These are phyloP conservation scores for Chaetomium sp. DNA, from an alignment of 2,329 filamentous ascomycete genomes.

Conservation along the genomic window DNA sequence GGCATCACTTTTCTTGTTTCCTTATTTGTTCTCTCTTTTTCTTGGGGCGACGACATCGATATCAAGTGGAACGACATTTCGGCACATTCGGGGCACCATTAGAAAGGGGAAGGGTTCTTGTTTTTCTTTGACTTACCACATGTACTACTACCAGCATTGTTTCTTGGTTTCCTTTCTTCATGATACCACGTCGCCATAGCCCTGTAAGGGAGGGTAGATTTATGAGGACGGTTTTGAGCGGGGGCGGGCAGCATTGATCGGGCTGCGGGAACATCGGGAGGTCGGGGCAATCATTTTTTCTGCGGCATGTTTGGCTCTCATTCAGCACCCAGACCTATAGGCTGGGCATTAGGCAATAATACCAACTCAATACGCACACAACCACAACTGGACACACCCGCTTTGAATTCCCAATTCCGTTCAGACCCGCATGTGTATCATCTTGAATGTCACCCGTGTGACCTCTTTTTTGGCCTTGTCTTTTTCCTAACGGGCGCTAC, in stretches of 20 bases:
- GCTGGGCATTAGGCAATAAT: slow-evolving; percentile 10
- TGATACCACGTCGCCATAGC: slow-evolving; percentile 18
- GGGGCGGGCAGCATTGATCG: not conserved
- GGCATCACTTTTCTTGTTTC: slow-evolving; percentile 10
- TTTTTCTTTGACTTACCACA: not conserved
- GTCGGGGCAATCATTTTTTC: slow-evolving; percentile 6
- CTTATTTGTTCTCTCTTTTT: slow-evolving; percentile 10
- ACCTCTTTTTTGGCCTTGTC: too few species aligned
- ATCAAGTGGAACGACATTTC: slow-evolving; percentile 16
- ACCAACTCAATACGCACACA: slow-evolving; percentile 2
- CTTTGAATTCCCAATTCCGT: too few species aligned
- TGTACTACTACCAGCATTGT: slow-evolving; percentile 17
- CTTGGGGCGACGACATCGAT: slow-evolving; percentile 19
- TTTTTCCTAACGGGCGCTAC: too few species aligned
- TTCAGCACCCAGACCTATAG: not conserved
- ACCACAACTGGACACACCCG: too few species aligned
- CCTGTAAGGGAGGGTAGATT: not conserved
- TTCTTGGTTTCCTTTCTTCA: slow-evolving; percentile 14
- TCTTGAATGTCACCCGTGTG: too few species aligned
- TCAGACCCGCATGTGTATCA: too few species aligned
- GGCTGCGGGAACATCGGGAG: not conserved
- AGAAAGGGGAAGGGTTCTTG: not conserved
- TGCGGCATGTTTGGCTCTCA: not conserved
- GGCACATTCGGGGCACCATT: slow-evolving; percentile 6
- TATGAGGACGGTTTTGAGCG: slow-evolving; percentile 4